Base-by-base conservation (phyloP, 2,329 filamentous ascomycete species). In the Myriosclerotinia scirpicola region DNA sequence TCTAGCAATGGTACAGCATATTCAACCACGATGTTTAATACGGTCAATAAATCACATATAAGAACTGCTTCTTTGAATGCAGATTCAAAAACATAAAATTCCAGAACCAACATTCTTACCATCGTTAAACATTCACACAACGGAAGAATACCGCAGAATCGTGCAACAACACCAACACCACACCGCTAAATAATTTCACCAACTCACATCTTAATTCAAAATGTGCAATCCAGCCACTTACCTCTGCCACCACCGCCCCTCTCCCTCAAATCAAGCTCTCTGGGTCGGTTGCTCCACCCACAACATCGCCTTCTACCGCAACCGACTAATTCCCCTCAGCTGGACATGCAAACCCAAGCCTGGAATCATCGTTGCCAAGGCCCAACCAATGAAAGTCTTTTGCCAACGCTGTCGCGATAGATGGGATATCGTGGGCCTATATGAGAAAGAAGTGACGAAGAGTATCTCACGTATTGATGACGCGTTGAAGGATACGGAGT, bases 401-500 rank as follows among this genome's bases (percentile, higher is more conserved):
- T 67, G 20, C 64, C 64, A 52, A 9, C 34, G 12, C 67, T 67
- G n/a, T 67, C 64, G 26, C 53, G 53, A 34, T n/a, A 56, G 38
- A 26, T 61, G 54, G 58, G 65, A 17, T 3, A 38, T n/a, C 9
- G 52, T 5, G 42, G 38, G 52, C 30, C 54, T 60, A 8, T 22
- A 20, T 17, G 50, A 20, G 36, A 56, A 1, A 53, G 65, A 40
- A 22, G 44, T 26, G 50, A 46, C n/a, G 54, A 12, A 22, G 59
- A 69, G 42, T 22, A 65, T 70, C 73, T 14, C 12, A 4, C 30
- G 30, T 75, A 69, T 79, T 79, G 30, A 78, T 40, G 12, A 76
- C 73, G 30, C 78, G 77, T 65, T 80, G 73, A 1, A 77, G 71
- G 5, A 76, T 56, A 17, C 80, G 68, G 42, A 72, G 65, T 44